A percentile compares a stretch with the other conserved stretches of the same genome.
Evolutionary conservation across 169 alveolate genomes (phyloP).

Genomic region (Toxoplasma gondii): DNA sequence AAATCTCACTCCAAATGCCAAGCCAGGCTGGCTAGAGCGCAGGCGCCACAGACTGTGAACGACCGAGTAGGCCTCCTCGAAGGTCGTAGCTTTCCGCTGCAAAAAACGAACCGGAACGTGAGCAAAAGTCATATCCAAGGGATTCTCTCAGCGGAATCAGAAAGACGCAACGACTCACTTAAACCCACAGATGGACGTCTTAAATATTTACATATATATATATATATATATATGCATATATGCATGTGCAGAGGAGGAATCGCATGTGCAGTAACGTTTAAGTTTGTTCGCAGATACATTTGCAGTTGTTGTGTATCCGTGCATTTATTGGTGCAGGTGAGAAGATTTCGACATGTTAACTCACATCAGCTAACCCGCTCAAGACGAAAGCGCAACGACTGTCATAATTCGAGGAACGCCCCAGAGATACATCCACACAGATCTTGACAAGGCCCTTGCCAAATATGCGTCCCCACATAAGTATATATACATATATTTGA

Average conservation of each 20-base stretch:
- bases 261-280: background rate
- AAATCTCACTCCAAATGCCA: background rate
- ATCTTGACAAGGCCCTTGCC: too few species aligned
- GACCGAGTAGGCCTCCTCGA: background rate
- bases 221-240: background rate
- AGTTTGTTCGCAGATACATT: too few species aligned
- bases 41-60: background rate
- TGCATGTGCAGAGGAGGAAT: background rate
- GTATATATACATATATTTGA: too few species aligned
- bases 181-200: background rate
- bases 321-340: too few species aligned
- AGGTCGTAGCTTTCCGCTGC: background rate
- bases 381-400: too few species aligned
- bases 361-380: too few species aligned
- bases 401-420: too few species aligned
- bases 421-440: too few species aligned
- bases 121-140: background rate
- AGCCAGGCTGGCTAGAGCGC: background rate
- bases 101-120: background rate
- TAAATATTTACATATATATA: background rate
- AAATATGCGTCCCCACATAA: too few species aligned
- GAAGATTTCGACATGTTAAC: too few species aligned
- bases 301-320: too few species aligned
- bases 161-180: too few species aligned
- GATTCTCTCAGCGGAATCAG: background rate